Evolutionary conservation across 106 monocot genomes (phyloP).

Genomic region (Triglochin maritima): DNA sequence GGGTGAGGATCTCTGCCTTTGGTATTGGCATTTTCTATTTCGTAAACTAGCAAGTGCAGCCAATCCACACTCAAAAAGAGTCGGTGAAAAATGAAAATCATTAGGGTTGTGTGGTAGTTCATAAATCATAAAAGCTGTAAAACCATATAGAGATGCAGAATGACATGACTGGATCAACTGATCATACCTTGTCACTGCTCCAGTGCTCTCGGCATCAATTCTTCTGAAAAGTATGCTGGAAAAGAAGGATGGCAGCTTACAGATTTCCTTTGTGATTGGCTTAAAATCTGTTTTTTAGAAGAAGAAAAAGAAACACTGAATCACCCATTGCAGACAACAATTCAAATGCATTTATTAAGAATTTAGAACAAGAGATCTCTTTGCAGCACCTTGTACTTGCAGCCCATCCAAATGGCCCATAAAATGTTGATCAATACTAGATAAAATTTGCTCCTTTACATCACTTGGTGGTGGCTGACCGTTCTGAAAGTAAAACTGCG

Average conservation of each 20-base stretch:
- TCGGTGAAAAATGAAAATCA: not conserved
- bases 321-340: not conserved
- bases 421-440: constrained; percentile 72
- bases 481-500: constrained; percentile 87
- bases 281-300: constrained; percentile 45
- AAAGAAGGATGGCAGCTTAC: constrained; percentile 83
- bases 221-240: constrained; percentile 68
- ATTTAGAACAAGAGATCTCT: not conserved
- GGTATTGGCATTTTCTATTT: too few relatives aligned
- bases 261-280: constrained; percentile 67
- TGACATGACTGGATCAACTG: not conserved
- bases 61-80: not conserved
- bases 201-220: constrained; percentile 53
- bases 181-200: constrained; percentile 64
- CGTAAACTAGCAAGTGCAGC: too few relatives aligned
- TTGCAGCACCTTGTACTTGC: constrained; percentile 51
- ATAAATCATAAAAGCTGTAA: not conserved
- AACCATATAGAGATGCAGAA: too few relatives aligned
- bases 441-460: constrained; percentile 65
- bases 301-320: constrained; percentile 1
- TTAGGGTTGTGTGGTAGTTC: not conserved
- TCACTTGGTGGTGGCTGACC: constrained; percentile 67
- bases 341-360: not conserved
- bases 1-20: too few relatives aligned
- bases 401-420: constrained; percentile 59